Conservation (phyloP, 345 rosid species). For the Orychophragmus violaceus region DNA sequence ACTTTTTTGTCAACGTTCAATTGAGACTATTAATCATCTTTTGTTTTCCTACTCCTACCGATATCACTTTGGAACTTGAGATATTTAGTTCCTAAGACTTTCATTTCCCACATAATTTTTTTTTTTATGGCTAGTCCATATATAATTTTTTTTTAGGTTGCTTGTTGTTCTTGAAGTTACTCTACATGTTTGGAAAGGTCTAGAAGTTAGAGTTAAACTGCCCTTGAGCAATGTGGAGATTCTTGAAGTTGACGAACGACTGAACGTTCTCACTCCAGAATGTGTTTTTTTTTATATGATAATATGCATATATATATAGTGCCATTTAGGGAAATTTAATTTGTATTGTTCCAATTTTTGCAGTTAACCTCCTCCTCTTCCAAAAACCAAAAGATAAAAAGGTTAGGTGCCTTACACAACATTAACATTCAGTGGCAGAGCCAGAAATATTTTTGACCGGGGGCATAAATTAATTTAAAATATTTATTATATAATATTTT, state of each 20-base stretch:
- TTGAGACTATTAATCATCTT: background rate
- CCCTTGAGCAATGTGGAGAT: background rate
- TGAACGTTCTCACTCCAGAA: background rate
- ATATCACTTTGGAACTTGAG: too few relatives aligned
- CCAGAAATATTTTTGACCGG: too few relatives aligned
- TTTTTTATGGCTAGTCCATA: background rate
- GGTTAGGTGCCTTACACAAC: too few relatives aligned
- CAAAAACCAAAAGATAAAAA: too few relatives aligned
- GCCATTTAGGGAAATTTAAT: too few relatives aligned
- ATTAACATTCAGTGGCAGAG: too few relatives aligned
- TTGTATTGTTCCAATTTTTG: too few relatives aligned
- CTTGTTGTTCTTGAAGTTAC: background rate
- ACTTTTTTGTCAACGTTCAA: background rate
- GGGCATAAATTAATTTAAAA: too few relatives aligned
- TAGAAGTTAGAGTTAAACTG: background rate
- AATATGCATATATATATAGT: too few relatives aligned
- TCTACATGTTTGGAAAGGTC: background rate
- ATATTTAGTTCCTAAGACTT: background rate
- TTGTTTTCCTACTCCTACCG: background rate
- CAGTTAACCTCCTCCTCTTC: too few relatives aligned
- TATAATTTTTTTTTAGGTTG: background rate
- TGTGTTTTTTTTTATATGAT: too few relatives aligned
- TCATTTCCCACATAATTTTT: background rate
- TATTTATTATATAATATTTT: too few relatives aligned
- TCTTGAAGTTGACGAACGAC: background rate